phyloP scores from a whole-genome alignment of 1,284 basidiomycete genomes.

The Schizopora paradoxa region DNA sequence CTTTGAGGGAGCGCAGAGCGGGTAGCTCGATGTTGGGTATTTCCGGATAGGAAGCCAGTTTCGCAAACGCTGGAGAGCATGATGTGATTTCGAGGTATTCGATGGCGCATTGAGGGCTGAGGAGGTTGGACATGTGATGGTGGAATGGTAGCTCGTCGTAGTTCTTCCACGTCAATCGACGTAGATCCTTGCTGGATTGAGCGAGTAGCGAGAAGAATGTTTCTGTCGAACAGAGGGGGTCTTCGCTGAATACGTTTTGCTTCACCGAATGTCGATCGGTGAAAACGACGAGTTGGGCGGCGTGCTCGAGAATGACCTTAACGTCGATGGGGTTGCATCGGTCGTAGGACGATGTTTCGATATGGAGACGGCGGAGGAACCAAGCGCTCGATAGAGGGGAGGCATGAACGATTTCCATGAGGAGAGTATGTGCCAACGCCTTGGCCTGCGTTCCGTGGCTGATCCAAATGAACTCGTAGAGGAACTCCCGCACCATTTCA shows the following conservation, averaged over 20 bases:
- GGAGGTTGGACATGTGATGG: conserved; percentile 47
- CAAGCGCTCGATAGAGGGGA: conserved; percentile 39
- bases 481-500: conserved; percentile 42
- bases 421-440: conserved; percentile 47
- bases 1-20: conserved; percentile 56
- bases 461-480: conserved; percentile 70
- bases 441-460: conserved; percentile 51
- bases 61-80: conserved; percentile 27
- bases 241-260: conserved; percentile 41
- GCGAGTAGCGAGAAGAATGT: conserved; percentile 53
- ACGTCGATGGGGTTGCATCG: conserved; percentile 63
- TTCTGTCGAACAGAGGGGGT: conserved; percentile 44
- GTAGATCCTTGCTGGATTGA: conserved; percentile 45
- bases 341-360: conserved; percentile 62
- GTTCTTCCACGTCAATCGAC: conserved; percentile 61
- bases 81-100: conserved; percentile 57
- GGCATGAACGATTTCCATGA: conserved; percentile 39
- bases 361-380: conserved; percentile 57
- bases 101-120: conserved; percentile 43
- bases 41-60: conserved; percentile 24
- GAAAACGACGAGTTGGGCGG: conserved; percentile 53
- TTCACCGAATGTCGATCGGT: conserved; percentile 60
- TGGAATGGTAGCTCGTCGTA: conserved; percentile 62
- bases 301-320: conserved; percentile 57
- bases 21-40: conserved; percentile 40